Base-by-base conservation (phyloP, 2,329 filamentous ascomycete genomes). In the Aureobasidium namibiae region DNA sequence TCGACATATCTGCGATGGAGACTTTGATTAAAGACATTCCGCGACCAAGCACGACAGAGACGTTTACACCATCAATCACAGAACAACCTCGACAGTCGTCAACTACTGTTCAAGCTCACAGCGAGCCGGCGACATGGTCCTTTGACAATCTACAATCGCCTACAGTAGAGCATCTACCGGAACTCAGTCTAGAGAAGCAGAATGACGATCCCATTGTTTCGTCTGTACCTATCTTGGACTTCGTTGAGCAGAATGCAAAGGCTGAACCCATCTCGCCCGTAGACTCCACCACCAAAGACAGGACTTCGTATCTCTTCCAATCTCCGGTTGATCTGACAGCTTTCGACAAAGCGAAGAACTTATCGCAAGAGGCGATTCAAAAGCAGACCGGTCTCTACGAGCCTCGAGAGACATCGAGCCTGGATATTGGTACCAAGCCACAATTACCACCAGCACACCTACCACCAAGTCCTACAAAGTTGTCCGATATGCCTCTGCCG, bases 251-350 rank as follows among this genome's bases (percentile, higher is more conserved):
- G 13, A 31, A 26, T 23, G 6, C 8, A 11, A n/a, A 31, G 33
- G 38, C 21, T 11, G 59, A 48, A 14, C 62, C 66, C 44, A 67
- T 70, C 38, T 70, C 71, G 14, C 74, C 75, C 8, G 66, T 76
- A 21, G 72, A 76, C 48, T 72, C 75, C 21, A 74, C 72, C 9
- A 70, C 73, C 31, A 76, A 77, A 62, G 74, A 79, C 60, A 72
- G 74, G 60, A 74, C 75, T 9, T 77, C 78, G 14, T 70, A 74
- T 29, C 68, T 79, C 4, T 78, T 80, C 65, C 69, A 74, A 58
- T 73, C 74, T 10, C 73, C 75, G 13, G 74, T 76, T 24, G 64
- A 64, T 33, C 59, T 62, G 23, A 18, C 18, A 10, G 29, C 29
- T n/a, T 9, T 23, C 14, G 50, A 31, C 24, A 48, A 34, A n/a